Conservation (phyloP, 345 rosid genomes). For the Anacardium occidentale region DNA sequence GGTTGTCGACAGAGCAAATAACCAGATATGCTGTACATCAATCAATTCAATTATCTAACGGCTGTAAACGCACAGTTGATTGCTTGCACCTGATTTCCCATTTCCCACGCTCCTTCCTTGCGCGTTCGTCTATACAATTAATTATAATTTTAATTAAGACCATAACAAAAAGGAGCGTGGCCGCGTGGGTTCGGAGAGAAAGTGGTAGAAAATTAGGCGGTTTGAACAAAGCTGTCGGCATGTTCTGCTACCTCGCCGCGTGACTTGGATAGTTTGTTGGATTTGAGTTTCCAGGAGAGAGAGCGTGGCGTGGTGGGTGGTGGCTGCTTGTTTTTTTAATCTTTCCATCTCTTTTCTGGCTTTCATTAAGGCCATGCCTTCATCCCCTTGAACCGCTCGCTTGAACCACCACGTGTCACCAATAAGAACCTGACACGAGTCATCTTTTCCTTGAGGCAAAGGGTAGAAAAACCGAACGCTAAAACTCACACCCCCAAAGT, state of each 20-base stretch:
- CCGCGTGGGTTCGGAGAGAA: background rate
- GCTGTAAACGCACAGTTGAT: slow-evolving; percentile 20
- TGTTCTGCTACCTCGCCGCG: slow-evolving; percentile 41
- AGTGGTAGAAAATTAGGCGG: background rate
- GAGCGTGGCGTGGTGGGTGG: too few species aligned
- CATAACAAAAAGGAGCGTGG: slow-evolving; percentile 14
- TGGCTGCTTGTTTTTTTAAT: background rate
- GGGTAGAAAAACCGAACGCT: background rate
- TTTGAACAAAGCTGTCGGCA: slow-evolving; percentile 38
- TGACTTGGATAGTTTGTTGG: slow-evolving; percentile 29
- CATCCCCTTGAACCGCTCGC: slow-evolving; percentile 38
- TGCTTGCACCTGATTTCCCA: slow-evolving; percentile 16
- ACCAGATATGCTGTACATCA: background rate
- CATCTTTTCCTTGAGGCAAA: background rate
- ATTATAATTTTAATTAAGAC: background rate
- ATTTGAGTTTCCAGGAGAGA: slow-evolving; percentile 11
- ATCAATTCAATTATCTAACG: slow-evolving; percentile 30
- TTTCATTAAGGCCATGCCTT: slow-evolving; percentile 14
- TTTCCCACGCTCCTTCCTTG: slow-evolving; percentile 2
- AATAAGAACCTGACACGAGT: slow-evolving; percentile 19
- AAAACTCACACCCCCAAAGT: too few species aligned
- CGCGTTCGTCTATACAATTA: slow-evolving; percentile 7
- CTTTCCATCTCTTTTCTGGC: background rate
- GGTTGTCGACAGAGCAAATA: slow-evolving; percentile 23
- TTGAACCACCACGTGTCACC: slow-evolving; percentile 20